These are phyloP conservation scores for Ascochyta fabae DNA, from an alignment of 2,329 filamentous ascomycete species.

Conservation along the genomic window DNA sequence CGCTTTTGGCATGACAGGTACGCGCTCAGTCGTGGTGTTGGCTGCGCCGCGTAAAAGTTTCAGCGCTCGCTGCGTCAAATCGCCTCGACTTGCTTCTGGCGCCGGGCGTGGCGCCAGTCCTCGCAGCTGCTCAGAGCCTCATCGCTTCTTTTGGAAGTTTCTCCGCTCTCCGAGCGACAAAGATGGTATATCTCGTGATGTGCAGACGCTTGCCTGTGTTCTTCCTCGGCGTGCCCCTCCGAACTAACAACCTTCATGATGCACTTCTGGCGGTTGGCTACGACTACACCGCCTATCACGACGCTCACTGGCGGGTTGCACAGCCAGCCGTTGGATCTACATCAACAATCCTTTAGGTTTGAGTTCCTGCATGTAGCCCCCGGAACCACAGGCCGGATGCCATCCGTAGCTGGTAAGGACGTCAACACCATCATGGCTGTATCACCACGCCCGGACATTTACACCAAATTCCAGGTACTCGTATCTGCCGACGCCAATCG, in stretches of 20 bases:
- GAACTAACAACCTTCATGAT: background rate
- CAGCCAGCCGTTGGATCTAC: constrained; percentile 3
- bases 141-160: background rate
- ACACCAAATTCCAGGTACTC: background rate
- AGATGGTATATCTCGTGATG: constrained; percentile 1
- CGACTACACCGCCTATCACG: background rate
- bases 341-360: background rate
- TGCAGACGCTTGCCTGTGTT: background rate
- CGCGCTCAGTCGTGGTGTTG: constrained; percentile 6
- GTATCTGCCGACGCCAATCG: background rate
- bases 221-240: constrained; percentile 1
- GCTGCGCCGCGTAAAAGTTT: constrained; percentile 7
- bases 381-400: background rate
- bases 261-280: background rate
- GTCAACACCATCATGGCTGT: background rate
- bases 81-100: constrained; percentile 7
- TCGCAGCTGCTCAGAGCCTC: constrained; percentile 5
- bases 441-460: constrained; percentile 1
- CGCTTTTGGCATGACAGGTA: constrained; percentile 6
- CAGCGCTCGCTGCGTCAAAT: constrained; percentile 5
- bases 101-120: constrained; percentile 9
- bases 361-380: constrained; percentile 2
- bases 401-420: background rate
- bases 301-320: constrained; percentile 2
- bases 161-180: constrained; percentile 3